Evolutionary conservation across 2,329 filamentous ascomycete genomes (phyloP).

Genomic region (Diplodia sapinea): DNA sequence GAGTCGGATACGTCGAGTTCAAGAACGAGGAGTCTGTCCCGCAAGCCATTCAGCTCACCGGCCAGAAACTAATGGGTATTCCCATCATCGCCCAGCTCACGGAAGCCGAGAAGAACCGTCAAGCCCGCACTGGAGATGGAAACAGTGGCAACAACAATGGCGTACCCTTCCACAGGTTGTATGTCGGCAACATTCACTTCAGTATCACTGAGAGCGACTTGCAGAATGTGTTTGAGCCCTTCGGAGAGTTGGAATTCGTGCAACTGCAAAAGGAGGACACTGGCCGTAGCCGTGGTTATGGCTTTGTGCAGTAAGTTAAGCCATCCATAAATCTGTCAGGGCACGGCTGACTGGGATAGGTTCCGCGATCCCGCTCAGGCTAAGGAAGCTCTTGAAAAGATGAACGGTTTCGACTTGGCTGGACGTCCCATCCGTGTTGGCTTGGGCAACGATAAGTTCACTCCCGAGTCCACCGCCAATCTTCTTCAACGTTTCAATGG

Average conservation of each 20-base stretch:
- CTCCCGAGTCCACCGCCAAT: constrained; percentile 92
- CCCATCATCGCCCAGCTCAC: constrained; percentile 98
- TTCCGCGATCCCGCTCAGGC: constrained; percentile 90
- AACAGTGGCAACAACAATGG: constrained; percentile 72
- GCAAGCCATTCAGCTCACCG: constrained; percentile 95
- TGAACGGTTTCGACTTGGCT: constrained; percentile 99
- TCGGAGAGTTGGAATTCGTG: constrained; percentile 96
- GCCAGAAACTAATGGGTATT: constrained; percentile 97
- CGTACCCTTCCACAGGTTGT: constrained; percentile 95
- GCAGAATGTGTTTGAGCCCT: constrained; percentile 95
- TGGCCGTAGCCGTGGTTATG: constrained; percentile 90
- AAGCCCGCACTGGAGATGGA: constrained; percentile 81
- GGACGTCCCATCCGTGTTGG: constrained; percentile 97
- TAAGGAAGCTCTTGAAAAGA: constrained; percentile 94
- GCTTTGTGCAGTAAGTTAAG: constrained; percentile 90
- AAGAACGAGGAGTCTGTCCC: constrained; percentile 92
- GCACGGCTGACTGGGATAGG: constrained; percentile 55
- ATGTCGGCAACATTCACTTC: constrained; percentile 99
- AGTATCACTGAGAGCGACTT: constrained; percentile 97
- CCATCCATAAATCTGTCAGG: background rate
- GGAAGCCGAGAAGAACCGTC: constrained; percentile 98
- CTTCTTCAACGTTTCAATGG: constrained; percentile 90
- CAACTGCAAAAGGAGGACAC: constrained; percentile 96
- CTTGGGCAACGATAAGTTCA: constrained; percentile 99
- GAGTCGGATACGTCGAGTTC: constrained; percentile 99